Conservation (phyloP, 306 rosid species). For the Trichosanthes truncata region DNA sequence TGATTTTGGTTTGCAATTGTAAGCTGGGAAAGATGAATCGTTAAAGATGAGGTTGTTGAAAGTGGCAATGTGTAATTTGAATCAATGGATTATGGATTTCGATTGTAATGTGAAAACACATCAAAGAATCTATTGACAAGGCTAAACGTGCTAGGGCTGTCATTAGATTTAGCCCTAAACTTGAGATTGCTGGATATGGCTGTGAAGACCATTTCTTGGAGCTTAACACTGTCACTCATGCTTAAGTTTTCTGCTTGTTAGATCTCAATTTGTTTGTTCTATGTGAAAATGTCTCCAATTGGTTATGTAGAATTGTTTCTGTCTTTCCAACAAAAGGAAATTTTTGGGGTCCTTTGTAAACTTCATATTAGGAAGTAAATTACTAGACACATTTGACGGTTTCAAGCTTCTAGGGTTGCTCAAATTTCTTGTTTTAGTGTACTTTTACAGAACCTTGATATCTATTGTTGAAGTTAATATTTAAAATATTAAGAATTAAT, state of each 20-base stretch:
- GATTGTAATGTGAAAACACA: slow-evolving; percentile 55
- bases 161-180: slow-evolving; percentile 86
- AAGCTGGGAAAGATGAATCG: not conserved
- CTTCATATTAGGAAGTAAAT: not conserved
- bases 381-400: not conserved
- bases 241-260: slow-evolving; percentile 24
- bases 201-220: slow-evolving; percentile 97
- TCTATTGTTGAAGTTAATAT: not conserved
- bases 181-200: slow-evolving; percentile 89
- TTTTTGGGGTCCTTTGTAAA: not conserved
- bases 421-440: slow-evolving; percentile 2
- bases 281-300: not conserved
- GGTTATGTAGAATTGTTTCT: not conserved
- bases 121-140: slow-evolving; percentile 51
- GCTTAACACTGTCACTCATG: slow-evolving; percentile 73
- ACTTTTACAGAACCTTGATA: slow-evolving; percentile 26
- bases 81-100: slow-evolving; percentile 99
- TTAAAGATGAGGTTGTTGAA: slow-evolving; percentile 74
- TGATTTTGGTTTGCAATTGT: not conserved
- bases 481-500: no score
- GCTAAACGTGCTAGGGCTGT: slow-evolving; percentile 72
- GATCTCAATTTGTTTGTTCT: not conserved
- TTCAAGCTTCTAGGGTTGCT: no score
- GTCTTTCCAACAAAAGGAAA: not conserved
- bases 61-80: slow-evolving; percentile 82